Evolutionary conservation across 768 basidiomycete genomes (phyloP).

Genomic region (Naganishia antarctica): DNA sequence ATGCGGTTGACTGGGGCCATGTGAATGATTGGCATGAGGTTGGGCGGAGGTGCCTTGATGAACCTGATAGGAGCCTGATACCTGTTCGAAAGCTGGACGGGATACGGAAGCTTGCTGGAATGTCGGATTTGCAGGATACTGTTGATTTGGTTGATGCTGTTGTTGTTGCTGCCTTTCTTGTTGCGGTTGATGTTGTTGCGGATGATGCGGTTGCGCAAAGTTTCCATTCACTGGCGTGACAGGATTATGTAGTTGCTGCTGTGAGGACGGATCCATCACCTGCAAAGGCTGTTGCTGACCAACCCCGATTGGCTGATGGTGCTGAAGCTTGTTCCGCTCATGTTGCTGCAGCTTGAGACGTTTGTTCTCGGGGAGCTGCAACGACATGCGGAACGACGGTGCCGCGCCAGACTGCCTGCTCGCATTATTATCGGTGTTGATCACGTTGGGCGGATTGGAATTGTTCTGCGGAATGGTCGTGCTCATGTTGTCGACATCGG

Average conservation of each 20-base stretch:
- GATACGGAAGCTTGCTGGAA: constrained; percentile 14
- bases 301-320: constrained; percentile 1
- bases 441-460: neutral
- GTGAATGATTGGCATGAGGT: neutral
- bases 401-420: neutral
- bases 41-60: neutral
- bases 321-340: constrained; percentile 15
- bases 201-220: neutral
- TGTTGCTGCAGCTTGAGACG: constrained; percentile 25
- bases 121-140: neutral
- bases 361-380: constrained; percentile 24
- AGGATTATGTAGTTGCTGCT: constrained; percentile 2
- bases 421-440: neutral
- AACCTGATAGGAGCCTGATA: constrained; percentile 1
- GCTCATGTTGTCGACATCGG: constrained; percentile 18
- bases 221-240: neutral
- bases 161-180: neutral
- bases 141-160: neutral
- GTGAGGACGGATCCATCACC: constrained; percentile 1
- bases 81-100: constrained; percentile 3
- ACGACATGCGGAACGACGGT: constrained; percentile 11
- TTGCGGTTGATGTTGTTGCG: neutral
- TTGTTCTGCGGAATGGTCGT: neutral
- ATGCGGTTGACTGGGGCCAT: neutral
- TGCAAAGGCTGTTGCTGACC: constrained; percentile 7